Conservation (phyloP, 108 stramenopile genomes). For the Nitzschia sp. region DNA sequence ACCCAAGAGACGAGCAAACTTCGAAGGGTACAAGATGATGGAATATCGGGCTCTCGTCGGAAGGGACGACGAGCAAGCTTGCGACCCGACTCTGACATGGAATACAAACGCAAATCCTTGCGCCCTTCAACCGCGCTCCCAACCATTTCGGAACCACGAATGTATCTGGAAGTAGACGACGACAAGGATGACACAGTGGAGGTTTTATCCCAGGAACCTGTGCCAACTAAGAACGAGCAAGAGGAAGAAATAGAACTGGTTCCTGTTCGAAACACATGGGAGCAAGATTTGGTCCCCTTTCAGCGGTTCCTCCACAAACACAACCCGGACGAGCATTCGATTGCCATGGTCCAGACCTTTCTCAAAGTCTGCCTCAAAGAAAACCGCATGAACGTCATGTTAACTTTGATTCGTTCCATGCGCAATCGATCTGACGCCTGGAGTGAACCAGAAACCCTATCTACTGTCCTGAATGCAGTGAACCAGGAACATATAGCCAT, state of each 20-base stretch:
- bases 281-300: conserved; percentile 62
- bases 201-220: no score
- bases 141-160: no score
- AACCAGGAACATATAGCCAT: neutral
- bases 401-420: conserved; percentile 52
- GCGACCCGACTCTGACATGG: no score
- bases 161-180: no score
- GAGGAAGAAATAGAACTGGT: no score
- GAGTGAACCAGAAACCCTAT: conserved; percentile 12
- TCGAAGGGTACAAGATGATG: no score
- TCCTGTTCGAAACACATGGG: conserved; percentile 13
- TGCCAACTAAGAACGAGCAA: no score
- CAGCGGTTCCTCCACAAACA: conserved; percentile 53
- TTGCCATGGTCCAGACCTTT: conserved; percentile 48
- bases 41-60: no score
- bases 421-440: conserved; percentile 51
- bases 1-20: conserved; percentile 7
- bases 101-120: no score
- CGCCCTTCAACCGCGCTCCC: no score
- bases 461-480: neutral
- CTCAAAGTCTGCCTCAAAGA: conserved; percentile 49
- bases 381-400: conserved; percentile 41
- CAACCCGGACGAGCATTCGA: conserved; percentile 23
- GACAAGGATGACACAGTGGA: no score
- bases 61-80: no score